Evolutionary conservation across 164 flowering plant species (phyloP), one percentile per base, ranked within the genome.

Genomic region (Nelumbo lutea): DNA sequence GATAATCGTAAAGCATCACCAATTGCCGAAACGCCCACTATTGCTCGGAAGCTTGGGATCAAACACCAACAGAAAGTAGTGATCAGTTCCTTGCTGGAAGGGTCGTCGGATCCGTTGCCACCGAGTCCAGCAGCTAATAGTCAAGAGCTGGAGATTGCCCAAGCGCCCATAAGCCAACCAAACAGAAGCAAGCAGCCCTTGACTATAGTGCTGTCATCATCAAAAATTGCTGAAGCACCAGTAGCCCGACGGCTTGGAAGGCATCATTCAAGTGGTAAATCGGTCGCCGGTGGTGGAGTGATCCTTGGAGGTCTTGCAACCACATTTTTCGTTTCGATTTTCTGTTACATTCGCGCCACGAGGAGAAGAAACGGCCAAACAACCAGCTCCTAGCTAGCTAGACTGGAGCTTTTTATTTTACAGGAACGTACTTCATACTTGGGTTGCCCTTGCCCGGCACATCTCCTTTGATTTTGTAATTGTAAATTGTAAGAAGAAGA

Each of bases 321-420:
- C 5, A 77, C 82, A 4, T 88, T 88, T 59, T 59, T 85, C 64
- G 86, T 80, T 61, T 78, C 89, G 1, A 69, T 88, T 63, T 73
- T 84, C 64, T 84, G 89, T 71, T 88, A 88, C 62, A 83, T 88
- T n/a, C 71, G 88, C 42, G 93, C 85, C 8, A 88, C 93, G 3
- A 64, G 84, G 63, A 80, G 83, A 66, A 80, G 66, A 43, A 75
- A 53, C n/a, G 55, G 46, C 3, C 77, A 69, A 9, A 50, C 43
- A 14, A 47, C 58, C 4, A 7, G 43, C n/a, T 70, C 15, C 50
- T 27, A 14, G 27, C 27, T 27, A 27, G 27, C 27, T 27, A 27
- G 27, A 27, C 27, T 27, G 27, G 27, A 27, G 27, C 27, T 27
- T 27, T 27, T 27, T 27, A 27, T 27, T 27, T 0, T 27, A 27